phyloP scores from a whole-genome alignment of 331 rosid species.

The Pyrus hybrid region DNA sequence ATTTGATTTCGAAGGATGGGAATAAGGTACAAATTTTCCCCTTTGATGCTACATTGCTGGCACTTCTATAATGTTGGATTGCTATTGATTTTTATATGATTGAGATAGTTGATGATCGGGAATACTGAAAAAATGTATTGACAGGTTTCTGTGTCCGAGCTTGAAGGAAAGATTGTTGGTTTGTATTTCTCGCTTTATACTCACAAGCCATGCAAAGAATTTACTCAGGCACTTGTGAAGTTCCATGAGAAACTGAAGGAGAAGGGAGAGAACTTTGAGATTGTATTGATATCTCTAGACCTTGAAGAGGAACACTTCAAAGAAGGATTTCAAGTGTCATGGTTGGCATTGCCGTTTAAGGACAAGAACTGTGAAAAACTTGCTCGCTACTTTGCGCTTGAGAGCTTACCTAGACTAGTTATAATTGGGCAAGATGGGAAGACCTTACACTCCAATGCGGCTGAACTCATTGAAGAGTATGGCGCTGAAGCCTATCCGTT shows the following conservation, averaged over 20 bases:
- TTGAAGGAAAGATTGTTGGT: constrained; percentile 43
- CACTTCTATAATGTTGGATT: not conserved
- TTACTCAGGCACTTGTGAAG: constrained; percentile 27
- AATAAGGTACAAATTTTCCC: constrained; percentile 17
- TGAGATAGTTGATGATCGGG: not conserved
- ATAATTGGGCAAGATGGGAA: constrained; percentile 46
- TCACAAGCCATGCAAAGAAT: constrained; percentile 13
- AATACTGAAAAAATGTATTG: not conserved
- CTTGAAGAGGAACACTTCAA: constrained; percentile 28
- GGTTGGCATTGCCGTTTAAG: constrained; percentile 44
- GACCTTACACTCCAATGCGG: constrained; percentile 30
- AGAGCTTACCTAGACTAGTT: constrained; percentile 23
- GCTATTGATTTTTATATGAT: not conserved
- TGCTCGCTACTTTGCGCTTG: constrained; percentile 31
- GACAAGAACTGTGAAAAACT: constrained; percentile 30
- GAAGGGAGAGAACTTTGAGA: constrained; percentile 42
- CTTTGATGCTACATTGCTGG: not conserved
- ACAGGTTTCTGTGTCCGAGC: constrained; percentile 41
- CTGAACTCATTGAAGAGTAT: constrained; percentile 29
- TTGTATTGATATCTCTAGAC: constrained; percentile 38
- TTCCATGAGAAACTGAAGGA: constrained; percentile 26
- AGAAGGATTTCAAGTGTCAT: constrained; percentile 25
- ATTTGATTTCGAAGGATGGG: constrained; percentile 26
- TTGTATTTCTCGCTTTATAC: constrained; percentile 25
- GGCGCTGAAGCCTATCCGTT: constrained; percentile 40